Conservation (phyloP, 2,329 filamentous ascomycete species). For the Albophoma yamanashiensis region DNA sequence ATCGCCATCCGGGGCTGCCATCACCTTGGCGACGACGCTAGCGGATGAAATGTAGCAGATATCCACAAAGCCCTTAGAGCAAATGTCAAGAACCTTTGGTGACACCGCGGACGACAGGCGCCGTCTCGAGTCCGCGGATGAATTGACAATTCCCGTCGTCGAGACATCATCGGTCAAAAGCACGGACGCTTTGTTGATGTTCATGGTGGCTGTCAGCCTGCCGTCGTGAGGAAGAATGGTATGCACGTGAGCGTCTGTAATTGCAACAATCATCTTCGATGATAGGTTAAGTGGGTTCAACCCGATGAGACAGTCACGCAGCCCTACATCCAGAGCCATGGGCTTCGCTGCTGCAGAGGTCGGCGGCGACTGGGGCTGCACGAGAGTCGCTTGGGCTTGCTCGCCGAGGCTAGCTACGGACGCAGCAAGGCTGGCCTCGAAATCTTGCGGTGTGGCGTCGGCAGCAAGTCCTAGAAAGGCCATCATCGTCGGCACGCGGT, state of each 20-base stretch:
- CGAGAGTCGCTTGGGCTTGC: constrained; percentile 37
- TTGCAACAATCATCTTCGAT: constrained; percentile 67
- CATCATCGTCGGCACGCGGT: constrained; percentile 74
- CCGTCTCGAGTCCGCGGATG: constrained; percentile 9
- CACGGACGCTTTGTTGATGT: constrained; percentile 71
- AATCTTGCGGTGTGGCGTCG: constrained; percentile 58
- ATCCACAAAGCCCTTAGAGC: constrained; percentile 67
- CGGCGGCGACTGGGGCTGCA: constrained; percentile 12
- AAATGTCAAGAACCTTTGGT: constrained; percentile 44
- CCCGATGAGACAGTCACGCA: constrained; percentile 74
- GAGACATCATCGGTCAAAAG: constrained; percentile 70
- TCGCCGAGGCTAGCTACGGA: constrained; percentile 72
- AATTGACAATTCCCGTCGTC: constrained; percentile 6
- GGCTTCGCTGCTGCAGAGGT: constrained; percentile 33
- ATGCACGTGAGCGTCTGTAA: constrained; percentile 68
- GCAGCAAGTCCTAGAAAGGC: constrained; percentile 63
- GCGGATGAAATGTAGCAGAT: constrained; percentile 83
- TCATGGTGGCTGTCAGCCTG: constrained; percentile 51
- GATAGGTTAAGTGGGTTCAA: constrained; percentile 67
- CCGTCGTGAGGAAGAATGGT: constrained; percentile 55
- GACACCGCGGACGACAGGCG: constrained; percentile 26
- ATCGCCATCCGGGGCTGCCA: constrained; percentile 39
- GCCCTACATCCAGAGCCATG: constrained; percentile 59
- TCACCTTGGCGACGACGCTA: constrained; percentile 52
- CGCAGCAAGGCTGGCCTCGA: constrained; percentile 64